phyloP scores from a whole-genome alignment of 164 flowering plant species.

The Sedum album region DNA sequence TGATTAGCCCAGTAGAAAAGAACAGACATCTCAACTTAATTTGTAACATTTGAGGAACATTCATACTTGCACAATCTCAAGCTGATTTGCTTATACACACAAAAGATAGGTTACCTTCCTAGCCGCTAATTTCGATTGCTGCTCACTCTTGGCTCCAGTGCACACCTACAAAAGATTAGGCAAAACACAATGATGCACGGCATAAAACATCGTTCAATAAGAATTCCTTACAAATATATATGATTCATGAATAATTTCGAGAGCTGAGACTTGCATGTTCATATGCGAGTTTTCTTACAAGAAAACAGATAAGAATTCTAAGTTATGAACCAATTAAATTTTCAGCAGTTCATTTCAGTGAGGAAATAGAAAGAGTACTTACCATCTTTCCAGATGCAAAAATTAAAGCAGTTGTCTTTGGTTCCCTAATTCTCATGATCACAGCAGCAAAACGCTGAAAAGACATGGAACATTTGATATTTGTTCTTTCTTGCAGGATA shows the following conservation, averaged over 20 bases:
- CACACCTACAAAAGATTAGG: constrained; percentile 49
- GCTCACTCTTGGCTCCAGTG: constrained; percentile 97
- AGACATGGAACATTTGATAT: neutral
- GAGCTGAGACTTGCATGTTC: no score
- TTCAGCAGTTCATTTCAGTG: neutral
- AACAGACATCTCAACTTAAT: neutral
- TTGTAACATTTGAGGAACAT: no score
- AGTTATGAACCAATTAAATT: neutral
- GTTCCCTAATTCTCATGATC: constrained; percentile 86
- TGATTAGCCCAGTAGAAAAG: no score
- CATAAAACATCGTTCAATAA: neutral
- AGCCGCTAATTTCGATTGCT: constrained; percentile 83
- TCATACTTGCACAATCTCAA: neutral
- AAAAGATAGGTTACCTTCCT: constrained; percentile 48
- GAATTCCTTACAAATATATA: neutral
- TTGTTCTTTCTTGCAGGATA: neutral
- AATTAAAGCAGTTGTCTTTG: constrained; percentile 83
- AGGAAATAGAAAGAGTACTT: constrained; percentile 14
- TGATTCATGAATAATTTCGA: no score
- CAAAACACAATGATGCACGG: constrained; percentile 6
- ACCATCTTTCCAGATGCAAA: constrained; percentile 98
- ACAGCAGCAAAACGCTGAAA: constrained; percentile 94
- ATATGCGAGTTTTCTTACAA: no score
- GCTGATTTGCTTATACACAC: neutral
- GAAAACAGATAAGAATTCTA: no score